A percentile compares a stretch with the other conserved stretches of the same genome.
These are phyloP conservation scores for Ganoderma resinaceum DNA, from an alignment of 1,284 basidiomycete species.

Conservation along the genomic window DNA sequence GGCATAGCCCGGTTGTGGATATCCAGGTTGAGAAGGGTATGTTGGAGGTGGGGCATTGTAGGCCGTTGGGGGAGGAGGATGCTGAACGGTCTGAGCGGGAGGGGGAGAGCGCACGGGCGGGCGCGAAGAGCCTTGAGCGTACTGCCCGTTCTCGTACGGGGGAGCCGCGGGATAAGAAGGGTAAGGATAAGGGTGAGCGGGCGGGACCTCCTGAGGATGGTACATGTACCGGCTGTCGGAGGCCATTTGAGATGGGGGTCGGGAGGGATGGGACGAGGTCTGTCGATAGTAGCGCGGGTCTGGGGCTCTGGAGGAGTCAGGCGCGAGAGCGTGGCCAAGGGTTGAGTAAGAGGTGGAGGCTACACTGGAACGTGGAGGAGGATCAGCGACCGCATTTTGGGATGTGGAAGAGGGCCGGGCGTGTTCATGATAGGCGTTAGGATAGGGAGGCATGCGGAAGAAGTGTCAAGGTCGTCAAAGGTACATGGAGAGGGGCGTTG, in stretches of 20 bases:
- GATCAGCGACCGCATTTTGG: slow-evolving; percentile 35
- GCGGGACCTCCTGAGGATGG: slow-evolving; percentile 45
- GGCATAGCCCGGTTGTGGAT: slow-evolving; percentile 43
- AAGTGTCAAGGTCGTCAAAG: slow-evolving; percentile 16
- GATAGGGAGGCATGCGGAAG: slow-evolving; percentile 37
- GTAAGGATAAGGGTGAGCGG: slow-evolving; percentile 54
- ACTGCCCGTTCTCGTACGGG: slow-evolving; percentile 49
- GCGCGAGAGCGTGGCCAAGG: slow-evolving; percentile 41
- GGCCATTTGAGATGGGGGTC: slow-evolving; percentile 48
- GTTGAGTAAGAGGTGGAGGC: slow-evolving; percentile 39
- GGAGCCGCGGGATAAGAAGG: slow-evolving; percentile 41
- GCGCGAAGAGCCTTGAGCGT: slow-evolving; percentile 45
- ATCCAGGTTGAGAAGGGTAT: slow-evolving; percentile 38
- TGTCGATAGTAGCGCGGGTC: slow-evolving; percentile 26
- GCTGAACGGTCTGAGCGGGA: slow-evolving; percentile 46
- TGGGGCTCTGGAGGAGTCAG: slow-evolving; percentile 30
- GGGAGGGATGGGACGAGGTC: slow-evolving; percentile 14
- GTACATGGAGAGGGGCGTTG: slow-evolving; percentile 16
- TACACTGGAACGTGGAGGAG: slow-evolving; percentile 29
- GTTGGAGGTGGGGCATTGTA: slow-evolving; percentile 37
- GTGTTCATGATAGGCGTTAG: slow-evolving; percentile 35
- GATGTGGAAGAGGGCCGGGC: slow-evolving; percentile 35
- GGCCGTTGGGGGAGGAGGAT: slow-evolving; percentile 40
- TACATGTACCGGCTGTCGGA: slow-evolving; percentile 68
- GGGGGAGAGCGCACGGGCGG: slow-evolving; percentile 47